Conservation (phyloP, 2,329 filamentous ascomycete species). For the Emmonsia crescens region DNA sequence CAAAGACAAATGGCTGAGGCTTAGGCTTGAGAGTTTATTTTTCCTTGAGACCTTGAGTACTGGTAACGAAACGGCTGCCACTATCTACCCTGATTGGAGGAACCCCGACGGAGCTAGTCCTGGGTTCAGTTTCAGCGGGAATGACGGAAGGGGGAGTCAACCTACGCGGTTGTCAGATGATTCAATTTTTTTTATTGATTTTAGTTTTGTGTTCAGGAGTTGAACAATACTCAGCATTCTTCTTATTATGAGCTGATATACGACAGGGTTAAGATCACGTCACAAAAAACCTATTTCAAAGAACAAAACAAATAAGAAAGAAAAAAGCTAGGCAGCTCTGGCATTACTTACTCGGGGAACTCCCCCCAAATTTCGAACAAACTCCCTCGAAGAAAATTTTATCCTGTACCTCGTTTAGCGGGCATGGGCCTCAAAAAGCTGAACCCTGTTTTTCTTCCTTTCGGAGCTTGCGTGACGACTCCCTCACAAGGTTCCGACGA, state of each 20-base stretch:
- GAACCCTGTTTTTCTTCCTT: not conserved
- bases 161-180: not conserved
- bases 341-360: not conserved
- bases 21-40: not conserved
- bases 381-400: not conserved
- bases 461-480: not conserved
- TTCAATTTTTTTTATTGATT: not conserved
- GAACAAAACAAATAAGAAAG: no score
- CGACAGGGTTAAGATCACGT: not conserved
- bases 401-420: not conserved
- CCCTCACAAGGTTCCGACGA: not conserved
- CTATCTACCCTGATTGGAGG: not conserved
- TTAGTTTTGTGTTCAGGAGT: not conserved
- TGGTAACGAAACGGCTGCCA: slow-evolving; percentile 1
- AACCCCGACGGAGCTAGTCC: not conserved
- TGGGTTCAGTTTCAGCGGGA: not conserved
- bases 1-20: not conserved
- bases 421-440: not conserved
- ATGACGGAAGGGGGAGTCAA: not conserved
- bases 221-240: not conserved
- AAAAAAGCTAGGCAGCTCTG: not conserved
- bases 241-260: not conserved
- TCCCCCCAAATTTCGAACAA: not conserved
- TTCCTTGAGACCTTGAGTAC: not conserved
- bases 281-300: not conserved